A percentile compares a stretch with the other conserved stretches of the same genome.
phyloP scores from a whole-genome alignment of 2,329 filamentous ascomycete genomes.

The Ceratocystis destructans region DNA sequence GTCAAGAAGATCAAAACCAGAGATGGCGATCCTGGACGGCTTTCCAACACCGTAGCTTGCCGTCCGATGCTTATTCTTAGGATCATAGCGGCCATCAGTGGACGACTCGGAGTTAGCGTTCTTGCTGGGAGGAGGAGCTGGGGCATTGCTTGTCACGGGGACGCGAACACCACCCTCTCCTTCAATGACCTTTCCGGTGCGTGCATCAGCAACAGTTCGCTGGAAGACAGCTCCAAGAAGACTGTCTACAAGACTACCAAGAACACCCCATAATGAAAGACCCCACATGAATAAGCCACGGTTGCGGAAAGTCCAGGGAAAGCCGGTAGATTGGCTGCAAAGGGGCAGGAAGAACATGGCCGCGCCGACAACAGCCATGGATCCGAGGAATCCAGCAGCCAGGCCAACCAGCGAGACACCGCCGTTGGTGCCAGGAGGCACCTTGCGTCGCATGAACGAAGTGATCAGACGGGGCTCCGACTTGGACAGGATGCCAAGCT shows the following conservation, averaged over 20 bases:
- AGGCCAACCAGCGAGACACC: conserved; percentile 70
- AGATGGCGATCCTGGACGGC: conserved; percentile 51
- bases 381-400: conserved; percentile 57
- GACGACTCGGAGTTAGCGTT: conserved; percentile 26
- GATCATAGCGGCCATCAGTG: conserved; percentile 34
- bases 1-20: conserved; percentile 60
- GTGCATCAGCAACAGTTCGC: conserved; percentile 69
- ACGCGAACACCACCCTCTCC: conserved; percentile 58
- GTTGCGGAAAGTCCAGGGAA: conserved; percentile 36
- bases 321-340: conserved; percentile 40
- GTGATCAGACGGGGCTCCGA: conserved; percentile 73
- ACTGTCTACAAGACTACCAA: conserved; percentile 78
- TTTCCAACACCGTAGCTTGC: conserved; percentile 41
- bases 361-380: conserved; percentile 52
- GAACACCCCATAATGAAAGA: conserved; percentile 57
- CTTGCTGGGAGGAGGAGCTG: conserved; percentile 20
- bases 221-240: conserved; percentile 75
- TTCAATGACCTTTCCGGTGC: conserved; percentile 78
- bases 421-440: conserved; percentile 86
- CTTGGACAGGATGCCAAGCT: conserved; percentile 78
- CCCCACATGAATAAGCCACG: conserved; percentile 37
- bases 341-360: conserved; percentile 57
- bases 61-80: conserved; percentile 36
- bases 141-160: conserved; percentile 31
- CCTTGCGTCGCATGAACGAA: conserved; percentile 57